Conservation (phyloP, 257 asterid species). For the Craterostigma plantagineum region DNA sequence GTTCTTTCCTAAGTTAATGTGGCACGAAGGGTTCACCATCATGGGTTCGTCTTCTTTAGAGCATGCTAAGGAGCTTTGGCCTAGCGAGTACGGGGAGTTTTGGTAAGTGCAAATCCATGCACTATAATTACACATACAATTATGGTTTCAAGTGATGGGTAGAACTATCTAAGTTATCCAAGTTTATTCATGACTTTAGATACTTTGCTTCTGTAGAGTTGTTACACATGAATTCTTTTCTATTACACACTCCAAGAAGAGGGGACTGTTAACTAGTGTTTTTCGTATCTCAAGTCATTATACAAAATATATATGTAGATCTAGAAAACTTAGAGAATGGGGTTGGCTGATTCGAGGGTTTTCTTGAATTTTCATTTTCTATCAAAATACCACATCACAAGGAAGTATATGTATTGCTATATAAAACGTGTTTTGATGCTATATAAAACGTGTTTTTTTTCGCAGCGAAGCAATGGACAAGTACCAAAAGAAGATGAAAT, state of each 20-base stretch:
- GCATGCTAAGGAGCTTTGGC: constrained; percentile 74
- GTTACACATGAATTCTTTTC: too few species aligned
- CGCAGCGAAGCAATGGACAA: constrained; percentile 49
- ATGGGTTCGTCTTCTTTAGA: constrained; percentile 36
- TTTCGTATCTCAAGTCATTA: too few species aligned
- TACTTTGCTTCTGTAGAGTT: too few species aligned
- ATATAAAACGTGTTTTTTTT: background rate
- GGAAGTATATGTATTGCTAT: too few species aligned
- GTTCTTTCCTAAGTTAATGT: constrained; percentile 43
- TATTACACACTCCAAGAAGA: too few species aligned
- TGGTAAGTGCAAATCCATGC: constrained; percentile 34
- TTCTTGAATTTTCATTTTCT: background rate
- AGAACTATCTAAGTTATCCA: too few species aligned
- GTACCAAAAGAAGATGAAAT: constrained; percentile 46
- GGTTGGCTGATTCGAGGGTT: too few species aligned
- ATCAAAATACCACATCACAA: background rate
- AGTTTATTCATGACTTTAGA: too few species aligned
- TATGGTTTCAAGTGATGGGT: too few species aligned
- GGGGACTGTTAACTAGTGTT: too few species aligned
- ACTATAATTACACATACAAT: background rate
- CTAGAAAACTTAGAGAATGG: too few species aligned
- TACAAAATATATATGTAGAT: too few species aligned
- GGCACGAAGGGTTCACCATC: constrained; percentile 90
- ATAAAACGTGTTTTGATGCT: background rate
- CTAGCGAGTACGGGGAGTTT: constrained; percentile 23